Percentiles rank a stretch among this genome's conserved stretches.
phyloP scores from a whole-genome alignment of 176 grass and related monocot genomes.

The Chrysopogon serrulatus region DNA sequence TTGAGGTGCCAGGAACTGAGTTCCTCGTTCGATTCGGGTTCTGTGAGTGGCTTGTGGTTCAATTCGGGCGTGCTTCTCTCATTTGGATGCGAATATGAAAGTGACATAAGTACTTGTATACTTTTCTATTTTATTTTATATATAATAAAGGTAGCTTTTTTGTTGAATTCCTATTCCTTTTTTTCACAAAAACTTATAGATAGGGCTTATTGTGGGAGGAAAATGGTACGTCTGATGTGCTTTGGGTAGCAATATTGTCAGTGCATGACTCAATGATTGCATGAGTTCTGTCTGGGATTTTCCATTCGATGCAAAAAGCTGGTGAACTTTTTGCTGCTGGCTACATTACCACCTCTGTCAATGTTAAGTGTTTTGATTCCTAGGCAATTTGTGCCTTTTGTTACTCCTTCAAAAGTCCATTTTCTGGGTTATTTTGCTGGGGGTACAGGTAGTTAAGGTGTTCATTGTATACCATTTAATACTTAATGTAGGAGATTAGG shows the following conservation, averaged over 20 bases:
- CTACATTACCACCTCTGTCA: background rate
- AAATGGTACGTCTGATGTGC: background rate
- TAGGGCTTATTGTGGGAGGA: background rate
- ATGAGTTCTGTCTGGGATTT: background rate
- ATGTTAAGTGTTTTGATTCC: background rate
- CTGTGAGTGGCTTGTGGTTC: background rate
- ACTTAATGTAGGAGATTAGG: background rate
- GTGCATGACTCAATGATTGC: background rate
- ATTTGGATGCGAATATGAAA: background rate
- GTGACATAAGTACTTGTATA: background rate
- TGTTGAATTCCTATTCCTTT: background rate
- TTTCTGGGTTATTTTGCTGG: background rate
- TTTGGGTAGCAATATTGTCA: background rate
- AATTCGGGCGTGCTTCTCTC: background rate
- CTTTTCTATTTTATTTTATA: too few species aligned
- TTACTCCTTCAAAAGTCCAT: background rate
- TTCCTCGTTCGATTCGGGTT: background rate
- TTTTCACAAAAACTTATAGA: background rate
- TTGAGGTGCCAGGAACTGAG: background rate
- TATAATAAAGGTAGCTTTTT: background rate
- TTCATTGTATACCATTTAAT: background rate
- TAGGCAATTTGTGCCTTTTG: background rate
- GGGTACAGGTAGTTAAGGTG: background rate
- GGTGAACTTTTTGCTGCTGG: background rate
- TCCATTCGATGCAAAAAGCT: background rate